Evolutionary conservation across 208 protist species (phyloP).

Genomic region (Trypanosoma brucei): DNA sequence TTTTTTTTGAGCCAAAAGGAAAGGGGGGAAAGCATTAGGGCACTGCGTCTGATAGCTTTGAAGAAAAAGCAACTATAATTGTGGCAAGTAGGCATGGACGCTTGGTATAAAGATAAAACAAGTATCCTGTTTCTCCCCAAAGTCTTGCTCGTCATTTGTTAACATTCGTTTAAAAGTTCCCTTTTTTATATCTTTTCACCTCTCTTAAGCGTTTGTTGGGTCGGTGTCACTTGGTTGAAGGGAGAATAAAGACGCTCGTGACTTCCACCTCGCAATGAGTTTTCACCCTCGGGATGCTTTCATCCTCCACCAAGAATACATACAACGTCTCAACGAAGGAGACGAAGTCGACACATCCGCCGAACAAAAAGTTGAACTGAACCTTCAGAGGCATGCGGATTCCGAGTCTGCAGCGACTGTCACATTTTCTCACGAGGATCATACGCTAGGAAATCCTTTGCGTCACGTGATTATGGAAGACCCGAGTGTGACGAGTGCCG

Average conservation of each 20-base stretch:
- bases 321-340: conserved; percentile 84
- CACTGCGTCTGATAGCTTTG: too few species aligned
- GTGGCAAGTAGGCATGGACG: too few species aligned
- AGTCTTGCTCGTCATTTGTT: background rate
- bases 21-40: too few species aligned
- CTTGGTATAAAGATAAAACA: too few species aligned
- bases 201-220: background rate
- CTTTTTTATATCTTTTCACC: background rate
- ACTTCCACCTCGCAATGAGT: conserved; percentile 25
- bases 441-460: conserved; percentile 91
- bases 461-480: conserved; percentile 92
- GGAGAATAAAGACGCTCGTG: too few species aligned
- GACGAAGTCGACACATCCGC: conserved; percentile 89
- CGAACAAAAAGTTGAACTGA: conserved; percentile 85
- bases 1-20: too few species aligned
- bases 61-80: too few species aligned
- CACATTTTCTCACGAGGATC: conserved; percentile 87
- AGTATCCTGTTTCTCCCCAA: too few species aligned
- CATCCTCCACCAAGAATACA: conserved; percentile 85
- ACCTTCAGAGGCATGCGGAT: conserved; percentile 78
- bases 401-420: conserved; percentile 72
- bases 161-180: background rate
- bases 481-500: conserved; percentile 77
- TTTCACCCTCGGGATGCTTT: conserved; percentile 80
- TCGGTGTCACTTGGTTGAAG: too few species aligned